Conservation (phyloP, 2,329 filamentous ascomycete species). For the Scytalidium sp. region DNA sequence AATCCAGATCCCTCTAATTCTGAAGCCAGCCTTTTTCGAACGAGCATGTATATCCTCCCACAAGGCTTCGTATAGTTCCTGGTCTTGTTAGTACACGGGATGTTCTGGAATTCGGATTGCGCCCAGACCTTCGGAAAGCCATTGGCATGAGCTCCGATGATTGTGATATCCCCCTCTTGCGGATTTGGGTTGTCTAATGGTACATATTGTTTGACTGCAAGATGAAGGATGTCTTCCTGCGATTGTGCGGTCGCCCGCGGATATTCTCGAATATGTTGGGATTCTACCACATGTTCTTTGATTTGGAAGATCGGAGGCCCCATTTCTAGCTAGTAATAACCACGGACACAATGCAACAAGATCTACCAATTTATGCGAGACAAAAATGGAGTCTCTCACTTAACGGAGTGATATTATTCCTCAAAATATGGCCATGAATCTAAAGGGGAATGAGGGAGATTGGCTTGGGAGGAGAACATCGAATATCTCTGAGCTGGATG, state of each 20-base stretch:
- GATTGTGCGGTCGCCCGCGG: constrained; percentile 66
- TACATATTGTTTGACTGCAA: constrained; percentile 86
- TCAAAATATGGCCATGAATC: no score
- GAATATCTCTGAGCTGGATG: no score
- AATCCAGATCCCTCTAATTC: constrained; percentile 83
- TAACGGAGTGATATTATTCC: no score
- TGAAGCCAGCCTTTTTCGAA: constrained; percentile 57
- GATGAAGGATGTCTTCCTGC: constrained; percentile 70
- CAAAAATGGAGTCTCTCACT: neutral
- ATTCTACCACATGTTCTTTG: constrained; percentile 69
- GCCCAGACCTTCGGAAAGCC: constrained; percentile 77
- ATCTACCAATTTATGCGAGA: neutral
- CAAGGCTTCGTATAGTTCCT: constrained; percentile 90
- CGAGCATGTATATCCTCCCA: constrained; percentile 76
- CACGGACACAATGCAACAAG: neutral
- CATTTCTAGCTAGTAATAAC: constrained; percentile 9
- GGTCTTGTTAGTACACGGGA: neutral
- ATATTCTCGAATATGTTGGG: constrained; percentile 81
- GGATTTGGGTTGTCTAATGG: constrained; percentile 68
- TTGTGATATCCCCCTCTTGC: constrained; percentile 73
- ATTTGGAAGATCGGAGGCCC: constrained; percentile 52
- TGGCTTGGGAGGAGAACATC: no score
- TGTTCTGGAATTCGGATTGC: neutral
- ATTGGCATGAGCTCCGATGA: constrained; percentile 86
- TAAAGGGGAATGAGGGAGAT: no score